Percentiles rank a stretch among this genome's conserved stretches.
Evolutionary conservation across 768 basidiomycete species (phyloP).

Genomic region (Mycena belliarum): DNA sequence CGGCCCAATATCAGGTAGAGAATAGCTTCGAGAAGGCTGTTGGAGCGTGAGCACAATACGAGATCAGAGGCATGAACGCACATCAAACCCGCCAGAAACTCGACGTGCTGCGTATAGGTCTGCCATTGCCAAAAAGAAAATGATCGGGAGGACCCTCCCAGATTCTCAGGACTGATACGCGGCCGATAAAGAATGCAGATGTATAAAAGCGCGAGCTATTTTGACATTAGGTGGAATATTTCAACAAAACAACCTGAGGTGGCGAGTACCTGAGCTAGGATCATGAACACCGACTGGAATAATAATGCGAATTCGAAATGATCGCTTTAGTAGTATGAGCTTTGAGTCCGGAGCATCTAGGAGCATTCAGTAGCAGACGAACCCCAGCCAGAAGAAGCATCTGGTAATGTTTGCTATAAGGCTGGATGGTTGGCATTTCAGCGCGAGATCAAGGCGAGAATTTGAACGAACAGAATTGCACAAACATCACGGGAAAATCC

Average conservation of each 20-base stretch:
- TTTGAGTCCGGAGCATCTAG: background rate
- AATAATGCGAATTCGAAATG: constrained; percentile 76
- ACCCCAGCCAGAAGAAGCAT: constrained; percentile 91
- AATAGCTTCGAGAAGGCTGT: constrained; percentile 68
- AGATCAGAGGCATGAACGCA: constrained; percentile 32
- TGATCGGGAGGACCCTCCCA: constrained; percentile 62
- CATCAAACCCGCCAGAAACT: constrained; percentile 82
- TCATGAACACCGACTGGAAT: constrained; percentile 85
- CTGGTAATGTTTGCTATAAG: constrained; percentile 83
- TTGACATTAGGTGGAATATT: constrained; percentile 9
- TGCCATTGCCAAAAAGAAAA: constrained; percentile 87
- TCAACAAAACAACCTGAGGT: constrained; percentile 5
- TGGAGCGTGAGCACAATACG: constrained; percentile 26
- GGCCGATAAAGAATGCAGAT: constrained; percentile 80
- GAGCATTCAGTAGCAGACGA: constrained; percentile 12
- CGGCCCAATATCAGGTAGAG: constrained; percentile 73
- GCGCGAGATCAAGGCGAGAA: background rate
- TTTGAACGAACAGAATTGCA: constrained; percentile 67
- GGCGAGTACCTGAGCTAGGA: constrained; percentile 66
- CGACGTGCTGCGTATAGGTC: constrained; percentile 74
- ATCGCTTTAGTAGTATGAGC: constrained; percentile 35
- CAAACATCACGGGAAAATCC: constrained; percentile 88
- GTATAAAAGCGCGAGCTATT: constrained; percentile 73
- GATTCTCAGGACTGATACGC: constrained; percentile 54
- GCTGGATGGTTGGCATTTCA: constrained; percentile 35